Percentiles rank a stretch among this genome's conserved stretches.
Conservation (phyloP, 2,329 filamentous ascomycete genomes). For the Calonectria henricotiae region DNA sequence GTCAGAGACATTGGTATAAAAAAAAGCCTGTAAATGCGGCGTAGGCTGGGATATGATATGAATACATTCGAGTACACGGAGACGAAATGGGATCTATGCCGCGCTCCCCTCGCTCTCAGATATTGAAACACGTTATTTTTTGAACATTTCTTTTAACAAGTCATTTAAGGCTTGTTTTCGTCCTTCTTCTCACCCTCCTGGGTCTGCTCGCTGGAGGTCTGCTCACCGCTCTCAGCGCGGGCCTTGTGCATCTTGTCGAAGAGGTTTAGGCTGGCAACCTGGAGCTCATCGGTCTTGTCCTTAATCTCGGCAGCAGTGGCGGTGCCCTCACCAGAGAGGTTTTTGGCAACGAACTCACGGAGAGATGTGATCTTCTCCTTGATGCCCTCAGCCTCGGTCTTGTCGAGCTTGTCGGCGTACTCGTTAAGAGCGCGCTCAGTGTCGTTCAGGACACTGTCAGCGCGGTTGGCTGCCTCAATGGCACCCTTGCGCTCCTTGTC, state of each 20-base stretch:
- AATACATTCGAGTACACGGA: constrained; percentile 69
- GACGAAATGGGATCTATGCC: constrained; percentile 57
- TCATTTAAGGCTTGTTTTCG: constrained; percentile 77
- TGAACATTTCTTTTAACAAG: constrained; percentile 44
- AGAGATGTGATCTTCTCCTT: constrained; percentile 92
- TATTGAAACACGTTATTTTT: constrained; percentile 54
- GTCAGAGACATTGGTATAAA: constrained; percentile 66
- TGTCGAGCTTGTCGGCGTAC: constrained; percentile 96
- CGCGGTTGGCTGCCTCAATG: constrained; percentile 97
- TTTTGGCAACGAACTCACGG: constrained; percentile 93
- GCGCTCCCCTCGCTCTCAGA: constrained; percentile 56
- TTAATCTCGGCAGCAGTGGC: constrained; percentile 94
- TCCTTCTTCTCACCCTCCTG: constrained; percentile 84
- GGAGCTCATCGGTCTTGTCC: constrained; percentile 98
- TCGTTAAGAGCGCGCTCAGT: constrained; percentile 99
- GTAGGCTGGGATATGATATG: constrained; percentile 61
- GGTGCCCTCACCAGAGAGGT: constrained; percentile 90
- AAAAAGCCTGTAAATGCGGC: constrained; percentile 55
- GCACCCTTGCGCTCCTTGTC: constrained; percentile 97
- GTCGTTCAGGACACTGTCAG: constrained; percentile 96
- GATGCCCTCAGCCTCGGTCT: constrained; percentile 93
- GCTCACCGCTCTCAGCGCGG: constrained; percentile 75
- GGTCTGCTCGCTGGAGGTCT: constrained; percentile 68
- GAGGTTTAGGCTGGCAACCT: constrained; percentile 94
- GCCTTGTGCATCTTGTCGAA: constrained; percentile 99